Percentiles rank a stretch among this genome's conserved stretches.
phyloP scores from a whole-genome alignment of 345 rosid genomes.

The Streptanthus diversifolius region DNA sequence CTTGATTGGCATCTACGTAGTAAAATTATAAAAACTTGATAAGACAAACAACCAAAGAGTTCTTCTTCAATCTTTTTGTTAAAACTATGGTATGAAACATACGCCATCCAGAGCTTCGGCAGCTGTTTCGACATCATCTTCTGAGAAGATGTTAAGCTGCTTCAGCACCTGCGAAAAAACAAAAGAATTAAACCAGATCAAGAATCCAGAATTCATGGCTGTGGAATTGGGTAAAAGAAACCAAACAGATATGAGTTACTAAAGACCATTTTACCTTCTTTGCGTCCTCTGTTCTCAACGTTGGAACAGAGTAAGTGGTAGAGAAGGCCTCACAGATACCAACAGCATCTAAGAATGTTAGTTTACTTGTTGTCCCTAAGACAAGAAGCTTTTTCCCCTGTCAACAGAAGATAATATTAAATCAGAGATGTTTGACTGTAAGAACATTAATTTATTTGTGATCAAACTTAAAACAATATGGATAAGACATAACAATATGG shows the following conservation, averaged over 20 bases:
- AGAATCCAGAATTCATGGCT: background rate
- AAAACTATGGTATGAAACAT: slow-evolving; percentile 26
- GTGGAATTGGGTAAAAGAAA: too few relatives aligned
- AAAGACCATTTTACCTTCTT: slow-evolving; percentile 57
- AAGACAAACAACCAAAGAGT: background rate
- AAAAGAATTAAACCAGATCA: background rate
- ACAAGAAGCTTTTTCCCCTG: slow-evolving; percentile 93
- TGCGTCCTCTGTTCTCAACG: slow-evolving; percentile 63
- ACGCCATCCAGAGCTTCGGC: slow-evolving; percentile 88
- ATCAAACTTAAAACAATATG: background rate
- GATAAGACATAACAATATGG: slow-evolving; percentile 4
- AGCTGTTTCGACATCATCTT: slow-evolving; percentile 61
- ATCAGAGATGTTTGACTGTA: background rate
- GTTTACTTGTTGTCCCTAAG: slow-evolving; percentile 89
- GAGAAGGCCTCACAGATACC: slow-evolving; percentile 75
- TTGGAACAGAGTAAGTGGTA: slow-evolving; percentile 69
- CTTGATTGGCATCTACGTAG: slow-evolving; percentile 49
- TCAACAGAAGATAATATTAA: slow-evolving; percentile 8
- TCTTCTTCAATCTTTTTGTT: background rate
- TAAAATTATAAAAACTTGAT: background rate
- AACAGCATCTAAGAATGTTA: slow-evolving; percentile 71
- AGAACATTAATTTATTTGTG: background rate
- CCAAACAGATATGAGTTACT: too few relatives aligned
- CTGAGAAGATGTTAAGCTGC: slow-evolving; percentile 74
- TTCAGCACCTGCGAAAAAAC: slow-evolving; percentile 46